Base-by-base conservation (phyloP, 2,329 filamentous ascomycete genomes). In the Colletotrichum shisoi region DNA sequence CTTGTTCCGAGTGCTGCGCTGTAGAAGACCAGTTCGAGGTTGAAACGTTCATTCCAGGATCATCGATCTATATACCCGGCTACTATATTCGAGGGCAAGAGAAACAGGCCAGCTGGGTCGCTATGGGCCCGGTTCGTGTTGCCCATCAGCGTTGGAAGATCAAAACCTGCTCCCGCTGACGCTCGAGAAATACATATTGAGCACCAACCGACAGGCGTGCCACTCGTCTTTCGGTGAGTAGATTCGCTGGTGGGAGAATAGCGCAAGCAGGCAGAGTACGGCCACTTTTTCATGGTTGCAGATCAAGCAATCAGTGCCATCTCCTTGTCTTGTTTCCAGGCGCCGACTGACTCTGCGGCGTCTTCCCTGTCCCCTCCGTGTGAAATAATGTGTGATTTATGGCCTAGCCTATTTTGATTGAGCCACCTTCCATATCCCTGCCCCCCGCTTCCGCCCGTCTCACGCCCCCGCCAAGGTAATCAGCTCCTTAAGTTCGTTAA, bases 21-120 rank as follows among this genome's bases (percentile, higher is more conserved):
- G 53, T 58, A 48, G 45, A 64, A 58, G 54, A 65, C 37, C 61
- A 60, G 62, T 68, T 68, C 65, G 65, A 68, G 17, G 65, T 68
- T 68, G 65, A 68, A 68, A 68, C 65, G 62, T 68, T 68, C 65
- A 65, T 60, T 45, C 64, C 24, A 40, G 65, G 65, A 65, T 65
- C 54, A 65, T 68, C 65, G 62, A 68, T 65, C 62, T 64, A 44
- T 34, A 7, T 37, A n/a, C 37, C 19, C 48, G 40, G 15, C 42
- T 58, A 40, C 49, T n/a, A n/a, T 31, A 37, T 53, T 44, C 49
- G 24, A 31, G 46, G 54, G 21, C 51, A 51, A 40, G 27, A 34
- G 40, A 9, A 34, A 34, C 31, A 40, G 27, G 46, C 59, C 37
- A 27, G 39, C 39, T 52, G 39, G 52, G 45, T 53, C 42, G 56